Evolutionary conservation across 441 rosid genomes (phyloP), one percentile per base, ranked within the genome.

Genomic region (Brassica balearica): DNA sequence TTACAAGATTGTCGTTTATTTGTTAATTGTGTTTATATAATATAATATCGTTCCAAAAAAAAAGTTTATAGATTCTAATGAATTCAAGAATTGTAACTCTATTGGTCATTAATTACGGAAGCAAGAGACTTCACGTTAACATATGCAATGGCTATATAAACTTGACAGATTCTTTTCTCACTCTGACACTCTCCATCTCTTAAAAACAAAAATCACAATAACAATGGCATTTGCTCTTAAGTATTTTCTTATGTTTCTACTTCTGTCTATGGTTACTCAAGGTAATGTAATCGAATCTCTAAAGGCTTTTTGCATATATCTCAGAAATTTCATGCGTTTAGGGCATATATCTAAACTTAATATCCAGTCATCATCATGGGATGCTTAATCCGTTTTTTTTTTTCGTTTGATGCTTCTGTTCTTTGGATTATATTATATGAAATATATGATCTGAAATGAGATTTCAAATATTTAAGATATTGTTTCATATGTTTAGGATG

Each of bases 181-280:
- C 34, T 19, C 19, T 19, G 19, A 19, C 19, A 19, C 19, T 53
- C 41, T 74, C 43, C 6, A 70, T 55, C 67, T 65, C 65, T 12
- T 62, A 29, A 38, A 51, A 61, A 34, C 8, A 34, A 36, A 36
- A 51, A 19, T 68, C 25, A 38, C 27, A 69, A 62, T 61, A 69
- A 62, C 70, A 65, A 48, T 79, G 73, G 69, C 67, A 36, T 46
- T 75, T 58, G 59, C 73, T 58, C 69, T 75, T 3, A 80, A 59
- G 55, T 80, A 48, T 51, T 46, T 75, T 15, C 27, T 60, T 58
- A 29, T 67, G 55, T 41, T 79, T 58, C 23, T 76, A 4, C 63
- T 46, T 75, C 60, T 82, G 59, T 78, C 79, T 46, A 72, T 64
- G 77, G 14, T 32, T 46, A 62, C 72, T 72, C 77, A 78, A 74